phyloP scores from a whole-genome alignment of 768 basidiomycete species.

The Rhizopogon vinicolor region DNA sequence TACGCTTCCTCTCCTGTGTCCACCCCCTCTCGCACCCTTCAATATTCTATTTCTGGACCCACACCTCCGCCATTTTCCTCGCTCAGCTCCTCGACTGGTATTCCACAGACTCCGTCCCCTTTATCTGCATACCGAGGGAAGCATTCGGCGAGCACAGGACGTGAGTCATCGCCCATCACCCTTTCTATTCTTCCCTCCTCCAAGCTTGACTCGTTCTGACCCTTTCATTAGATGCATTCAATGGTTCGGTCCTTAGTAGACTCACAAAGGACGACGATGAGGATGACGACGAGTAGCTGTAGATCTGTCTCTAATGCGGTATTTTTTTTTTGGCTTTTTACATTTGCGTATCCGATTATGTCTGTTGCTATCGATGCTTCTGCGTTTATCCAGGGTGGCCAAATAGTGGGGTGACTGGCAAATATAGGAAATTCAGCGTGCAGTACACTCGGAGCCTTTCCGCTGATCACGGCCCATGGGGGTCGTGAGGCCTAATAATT shows the following conservation, averaged over 20 bases:
- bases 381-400: background rate
- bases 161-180: constrained; percentile 18
- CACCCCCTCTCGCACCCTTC: constrained; percentile 28
- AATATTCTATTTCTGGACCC: constrained; percentile 31
- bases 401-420: background rate
- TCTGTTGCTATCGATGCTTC: background rate
- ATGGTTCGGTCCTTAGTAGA: constrained; percentile 21
- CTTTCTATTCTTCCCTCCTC: background rate
- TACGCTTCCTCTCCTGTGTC: constrained; percentile 25
- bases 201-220: background rate
- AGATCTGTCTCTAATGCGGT: background rate
- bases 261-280: constrained; percentile 25
- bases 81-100: constrained; percentile 25
- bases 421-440: background rate
- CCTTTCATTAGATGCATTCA: constrained; percentile 19
- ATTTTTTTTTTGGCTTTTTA: background rate
- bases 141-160: constrained; percentile 29
- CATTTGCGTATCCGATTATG: background rate
- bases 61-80: constrained; percentile 34
- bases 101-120: constrained; percentile 31
- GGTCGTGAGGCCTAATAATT: no score
- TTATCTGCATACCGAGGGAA: constrained; percentile 36
- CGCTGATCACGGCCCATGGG: no score
- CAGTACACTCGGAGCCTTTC: background rate
- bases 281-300: constrained; percentile 8